A percentile compares a stretch with the other conserved stretches of the same genome.
phyloP scores from a whole-genome alignment of 202 grass and related monocot genomes.

The Panicum virgatum region DNA sequence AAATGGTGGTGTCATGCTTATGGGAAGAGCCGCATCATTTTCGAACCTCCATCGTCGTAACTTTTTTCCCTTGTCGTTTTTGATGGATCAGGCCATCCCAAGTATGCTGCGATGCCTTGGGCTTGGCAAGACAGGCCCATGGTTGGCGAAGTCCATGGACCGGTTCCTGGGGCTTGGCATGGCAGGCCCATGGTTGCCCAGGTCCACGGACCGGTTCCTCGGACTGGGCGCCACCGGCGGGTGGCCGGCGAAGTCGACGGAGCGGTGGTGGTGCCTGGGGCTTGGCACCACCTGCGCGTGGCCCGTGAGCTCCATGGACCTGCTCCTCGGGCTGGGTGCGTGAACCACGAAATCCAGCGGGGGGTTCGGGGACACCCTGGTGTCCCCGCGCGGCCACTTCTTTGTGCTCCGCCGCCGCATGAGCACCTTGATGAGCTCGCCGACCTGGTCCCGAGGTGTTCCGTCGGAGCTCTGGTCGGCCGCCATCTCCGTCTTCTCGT shows the following conservation, averaged over 20 bases:
- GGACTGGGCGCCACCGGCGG: conserved; percentile 22
- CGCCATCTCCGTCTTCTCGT: background rate
- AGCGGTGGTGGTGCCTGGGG: conserved; percentile 22
- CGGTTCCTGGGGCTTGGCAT: conserved; percentile 33
- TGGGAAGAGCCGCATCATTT: no score
- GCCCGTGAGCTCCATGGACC: conserved; percentile 33
- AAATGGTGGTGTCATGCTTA: no score
- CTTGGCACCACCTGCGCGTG: background rate
- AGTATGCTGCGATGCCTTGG: conserved; percentile 33
- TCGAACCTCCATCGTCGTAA: no score
- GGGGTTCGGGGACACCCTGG: conserved; percentile 31
- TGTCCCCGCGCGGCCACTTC: conserved; percentile 21
- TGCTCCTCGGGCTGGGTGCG: conserved; percentile 27
- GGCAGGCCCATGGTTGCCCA: background rate
- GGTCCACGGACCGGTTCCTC: conserved; percentile 21
- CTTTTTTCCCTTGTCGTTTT: no score
- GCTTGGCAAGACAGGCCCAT: background rate
- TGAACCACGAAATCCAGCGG: conserved; percentile 8
- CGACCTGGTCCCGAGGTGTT: conserved; percentile 25
- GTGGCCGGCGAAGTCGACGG: conserved; percentile 14
- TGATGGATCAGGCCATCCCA: conserved; percentile 10
- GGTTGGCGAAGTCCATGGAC: conserved; percentile 16
- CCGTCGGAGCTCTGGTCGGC: background rate
- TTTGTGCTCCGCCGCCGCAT: conserved; percentile 46
- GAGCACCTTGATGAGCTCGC: conserved; percentile 45